These are phyloP conservation scores for Citrullus mucosospermus DNA, from an alignment of 306 rosid species.

Conservation along the genomic window DNA sequence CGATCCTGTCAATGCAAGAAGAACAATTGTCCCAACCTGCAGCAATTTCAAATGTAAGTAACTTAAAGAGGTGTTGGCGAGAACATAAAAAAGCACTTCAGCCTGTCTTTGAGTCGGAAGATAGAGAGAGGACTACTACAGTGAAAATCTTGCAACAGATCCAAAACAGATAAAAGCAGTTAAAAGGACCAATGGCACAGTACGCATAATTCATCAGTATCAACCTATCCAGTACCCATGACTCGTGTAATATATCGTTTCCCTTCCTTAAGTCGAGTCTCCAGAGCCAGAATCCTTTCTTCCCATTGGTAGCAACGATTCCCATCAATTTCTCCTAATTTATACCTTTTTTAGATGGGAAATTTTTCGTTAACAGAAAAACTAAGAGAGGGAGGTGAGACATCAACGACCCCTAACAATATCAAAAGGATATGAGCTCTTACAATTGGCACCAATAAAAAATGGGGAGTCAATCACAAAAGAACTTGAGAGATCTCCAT, in stretches of 20 bases:
- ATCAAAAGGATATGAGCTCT: neutral
- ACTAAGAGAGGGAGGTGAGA: neutral
- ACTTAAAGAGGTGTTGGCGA: neutral
- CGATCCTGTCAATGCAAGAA: conserved; percentile 63
- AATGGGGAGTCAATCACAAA: neutral
- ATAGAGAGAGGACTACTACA: neutral
- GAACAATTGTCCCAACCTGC: conserved; percentile 65
- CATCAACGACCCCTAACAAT: neutral
- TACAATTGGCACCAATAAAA: neutral
- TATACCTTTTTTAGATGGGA: neutral
- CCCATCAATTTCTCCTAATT: neutral
- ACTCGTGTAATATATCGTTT: neutral
- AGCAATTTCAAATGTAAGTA: conserved; percentile 8
- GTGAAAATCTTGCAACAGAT: neutral
- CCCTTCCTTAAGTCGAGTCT: neutral
- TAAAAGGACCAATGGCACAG: neutral
- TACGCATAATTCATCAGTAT: neutral
- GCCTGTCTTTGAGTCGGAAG: neutral
- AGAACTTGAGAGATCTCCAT: neutral
- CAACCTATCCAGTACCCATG: neutral
- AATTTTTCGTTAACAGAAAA: neutral
- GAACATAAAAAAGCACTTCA: neutral
- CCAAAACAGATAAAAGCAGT: neutral
- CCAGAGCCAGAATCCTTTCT: neutral
- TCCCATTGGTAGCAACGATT: neutral